These are phyloP conservation scores for Plasmodium gallinaceum DNA, from an alignment of 169 alveolate species.

Conservation along the genomic window DNA sequence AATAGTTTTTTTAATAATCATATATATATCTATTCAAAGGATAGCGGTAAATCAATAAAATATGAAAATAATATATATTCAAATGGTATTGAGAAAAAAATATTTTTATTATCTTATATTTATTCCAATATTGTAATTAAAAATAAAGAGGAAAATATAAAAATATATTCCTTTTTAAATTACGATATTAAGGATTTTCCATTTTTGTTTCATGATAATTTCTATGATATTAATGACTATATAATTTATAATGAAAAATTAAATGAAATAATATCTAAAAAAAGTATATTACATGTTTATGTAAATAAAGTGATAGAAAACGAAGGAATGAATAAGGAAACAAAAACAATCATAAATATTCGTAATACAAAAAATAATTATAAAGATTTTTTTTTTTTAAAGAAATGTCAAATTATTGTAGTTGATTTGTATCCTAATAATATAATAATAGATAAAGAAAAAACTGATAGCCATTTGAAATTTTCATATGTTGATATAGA, in stretches of 20 bases:
- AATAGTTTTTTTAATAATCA: constrained; percentile 8
- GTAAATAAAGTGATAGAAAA: constrained; percentile 9
- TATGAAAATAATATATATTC: constrained; percentile 4
- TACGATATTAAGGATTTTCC: constrained; percentile 11
- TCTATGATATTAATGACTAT: constrained; percentile 5
- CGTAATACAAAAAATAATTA: background rate
- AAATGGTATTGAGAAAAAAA: constrained; percentile 9
- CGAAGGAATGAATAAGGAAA: constrained; percentile 12
- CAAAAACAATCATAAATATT: background rate
- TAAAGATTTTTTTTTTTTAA: background rate
- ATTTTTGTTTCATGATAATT: constrained; percentile 19
- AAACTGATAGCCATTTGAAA: background rate
- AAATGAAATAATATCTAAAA: background rate
- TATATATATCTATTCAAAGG: constrained; percentile 23
- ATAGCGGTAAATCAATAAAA: background rate
- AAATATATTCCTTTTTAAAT: background rate
- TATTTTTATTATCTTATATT: constrained; percentile 14
- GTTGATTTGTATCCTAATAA: constrained; percentile 26
- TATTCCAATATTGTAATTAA: background rate
- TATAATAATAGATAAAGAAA: constrained; percentile 28
- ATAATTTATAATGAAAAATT: background rate
- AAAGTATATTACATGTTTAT: background rate
- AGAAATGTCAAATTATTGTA: constrained; percentile 8
- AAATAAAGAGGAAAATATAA: background rate
- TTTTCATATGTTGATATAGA: constrained; percentile 30